Base-by-base conservation (phyloP, 2,329 filamentous ascomycete species). In the Botrytis aclada region DNA sequence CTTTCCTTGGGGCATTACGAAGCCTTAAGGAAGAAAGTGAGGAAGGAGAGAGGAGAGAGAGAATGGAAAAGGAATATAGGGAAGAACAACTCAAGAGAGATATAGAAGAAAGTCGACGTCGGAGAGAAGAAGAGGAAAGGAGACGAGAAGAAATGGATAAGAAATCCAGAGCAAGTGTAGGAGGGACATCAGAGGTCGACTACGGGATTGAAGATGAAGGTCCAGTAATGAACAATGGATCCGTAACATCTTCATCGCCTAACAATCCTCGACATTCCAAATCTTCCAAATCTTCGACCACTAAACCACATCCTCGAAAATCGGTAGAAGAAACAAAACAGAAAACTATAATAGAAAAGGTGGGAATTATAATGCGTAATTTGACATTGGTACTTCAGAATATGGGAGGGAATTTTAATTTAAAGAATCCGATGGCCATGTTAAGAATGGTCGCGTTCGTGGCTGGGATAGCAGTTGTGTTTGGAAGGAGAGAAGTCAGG, bases 1-100 rank as follows among this genome's bases (percentile, higher is more conserved):
- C 93, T 0, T 98, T 98, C 81, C 84, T 97, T 25, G 92, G 95
- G 78, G 95, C 95, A 7, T 85, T 98, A 25, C 90, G 97, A 80
- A 91, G 89, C 70, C 85, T 98, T 43, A 92, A 92, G 78, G 94
- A 97, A 76, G 95, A 97, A 80, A 93, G 91, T 72, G 89, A 91
- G 74, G 89, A 90, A n/a, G 90, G 91, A 77, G 85, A 89, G 74
- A 84, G 87, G 22, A 87, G 80, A 83, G 93, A 86, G 80, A 89
- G 77, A 78, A 92, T 86, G 83, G 90, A 86, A 78, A 83, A 83
- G 72, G 83, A 84, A 70, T 83, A 83, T 37, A 87, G 89, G 72
- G 88, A 90, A 75, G 88, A 90, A 72, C 83, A 87, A 74, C 80
- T 89, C 61, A 84, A 84, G 73, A 84, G 82, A 34, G 88, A 90